Evolutionary conservation across 306 rosid genomes (phyloP).

Genomic region (Quercus wislizeni): DNA sequence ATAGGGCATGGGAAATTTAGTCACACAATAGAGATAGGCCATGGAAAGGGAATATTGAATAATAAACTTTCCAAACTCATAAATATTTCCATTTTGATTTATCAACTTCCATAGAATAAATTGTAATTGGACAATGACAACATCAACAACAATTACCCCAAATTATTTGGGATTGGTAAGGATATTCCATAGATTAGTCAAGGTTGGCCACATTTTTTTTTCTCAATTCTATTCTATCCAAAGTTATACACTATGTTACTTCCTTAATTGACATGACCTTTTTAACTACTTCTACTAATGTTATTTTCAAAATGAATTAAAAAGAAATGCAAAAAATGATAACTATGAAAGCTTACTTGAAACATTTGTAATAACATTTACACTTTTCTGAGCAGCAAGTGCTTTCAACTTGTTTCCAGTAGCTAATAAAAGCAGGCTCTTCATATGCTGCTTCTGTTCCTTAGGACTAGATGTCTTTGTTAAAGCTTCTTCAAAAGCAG

Average conservation of each 20-base stretch:
- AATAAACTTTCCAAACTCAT: neutral
- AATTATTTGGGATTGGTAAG: too few species aligned
- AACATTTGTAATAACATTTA: constrained; percentile 85
- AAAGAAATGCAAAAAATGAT: neutral
- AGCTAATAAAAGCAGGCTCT: constrained; percentile 73
- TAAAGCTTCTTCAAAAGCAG: constrained; percentile 92
- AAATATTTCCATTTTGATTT: neutral
- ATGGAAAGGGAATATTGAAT: neutral
- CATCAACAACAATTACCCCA: too few species aligned
- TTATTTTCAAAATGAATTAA: too few species aligned
- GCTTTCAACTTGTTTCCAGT: constrained; percentile 91
- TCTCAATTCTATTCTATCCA: too few species aligned
- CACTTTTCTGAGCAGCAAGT: constrained; percentile 82
- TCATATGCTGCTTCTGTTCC: constrained; percentile 93
- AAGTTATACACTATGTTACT: too few species aligned
- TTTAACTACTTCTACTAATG: too few species aligned
- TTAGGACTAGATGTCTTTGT: constrained; percentile 81
- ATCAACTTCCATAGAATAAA: neutral
- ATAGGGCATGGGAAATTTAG: neutral
- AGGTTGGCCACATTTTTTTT: too few species aligned
- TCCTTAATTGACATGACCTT: too few species aligned
- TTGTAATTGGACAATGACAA: too few species aligned
- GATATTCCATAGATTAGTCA: too few species aligned
- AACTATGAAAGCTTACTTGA: constrained; percentile 58
- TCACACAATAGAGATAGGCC: neutral